Base-by-base conservation (phyloP, 225 moss, liverwort and hornwort genomes). In the Pseudoscleropodium purum region DNA sequence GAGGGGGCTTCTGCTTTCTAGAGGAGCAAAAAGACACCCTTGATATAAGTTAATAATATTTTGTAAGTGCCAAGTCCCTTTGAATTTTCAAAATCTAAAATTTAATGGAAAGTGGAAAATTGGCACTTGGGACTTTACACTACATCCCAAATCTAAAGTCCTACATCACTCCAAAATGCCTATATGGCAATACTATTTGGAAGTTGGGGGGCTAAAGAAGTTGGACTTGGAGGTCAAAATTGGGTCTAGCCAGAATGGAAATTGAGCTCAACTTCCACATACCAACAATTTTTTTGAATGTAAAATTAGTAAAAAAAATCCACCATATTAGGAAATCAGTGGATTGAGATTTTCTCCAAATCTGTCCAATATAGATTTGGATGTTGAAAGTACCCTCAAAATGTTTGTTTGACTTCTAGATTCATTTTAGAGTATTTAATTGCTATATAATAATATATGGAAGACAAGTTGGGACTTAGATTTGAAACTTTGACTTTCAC, bases 381-480 rank as follows among this genome's bases (percentile, higher is more conserved):
- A 30, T 74, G 6, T 6, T 73, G 45, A 6, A 29, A 45, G 12
- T 10, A 6, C 17, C 3, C 0, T 6, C 10, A 10, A 45, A 43
- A 13, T 45, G 17, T 0, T 0, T 2, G 27, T 43, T 24, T 39
- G 4, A 25, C 39, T 39, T 70, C 14, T 8, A 4, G 3, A 15
- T 39, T 0, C 8, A 39, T 10, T 45, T 12, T 11, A 3, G 3
- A 5, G 6, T 2, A 75, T 0, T 6, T 11, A 0, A 16, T 43
- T 47, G 6, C 12, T 47, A 19, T 2, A 18, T 5, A 18, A 31
- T 18, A 31, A 47, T 4, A 31, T 11, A 31, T 4, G 45, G 0
- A 10, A 75, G 7, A 30, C 10, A 74, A 45, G 6, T 18, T 74
- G 3, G 6, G 2, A 18, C 11, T 47, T 31, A 34, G 5, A 47